A percentile compares a stretch with the other conserved stretches of the same genome.
These are phyloP conservation scores for Trametes maxima DNA, from an alignment of 768 basidiomycete species.

Conservation along the genomic window DNA sequence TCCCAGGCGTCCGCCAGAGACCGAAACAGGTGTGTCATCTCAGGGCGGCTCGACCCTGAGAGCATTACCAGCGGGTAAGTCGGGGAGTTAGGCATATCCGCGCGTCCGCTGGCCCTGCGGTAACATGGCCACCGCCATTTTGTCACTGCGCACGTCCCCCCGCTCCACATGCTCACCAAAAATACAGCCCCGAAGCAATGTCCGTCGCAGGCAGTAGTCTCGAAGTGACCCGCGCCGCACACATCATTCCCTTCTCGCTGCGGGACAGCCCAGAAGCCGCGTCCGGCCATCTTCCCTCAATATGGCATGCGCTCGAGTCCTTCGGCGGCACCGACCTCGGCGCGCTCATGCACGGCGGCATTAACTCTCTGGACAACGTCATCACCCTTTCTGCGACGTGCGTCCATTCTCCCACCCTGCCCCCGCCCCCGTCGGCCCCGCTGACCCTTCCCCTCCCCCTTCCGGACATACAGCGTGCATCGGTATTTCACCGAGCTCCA, in stretches of 20 bases:
- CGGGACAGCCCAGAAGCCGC: conserved; percentile 9
- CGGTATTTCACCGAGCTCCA: conserved; percentile 22
- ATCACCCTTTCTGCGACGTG: conserved; percentile 22
- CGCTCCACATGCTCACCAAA: neutral
- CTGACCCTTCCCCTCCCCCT: neutral
- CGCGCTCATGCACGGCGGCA: conserved; percentile 20
- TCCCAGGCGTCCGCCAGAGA: conserved; percentile 8
- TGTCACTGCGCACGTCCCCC: neutral
- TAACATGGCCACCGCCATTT: neutral
- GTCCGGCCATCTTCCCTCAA: conserved; percentile 16
- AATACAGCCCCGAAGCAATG: neutral
- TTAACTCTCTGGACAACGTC: conserved; percentile 22
- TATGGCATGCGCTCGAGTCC: conserved; percentile 20
- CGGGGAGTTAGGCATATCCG: too few relatives aligned
- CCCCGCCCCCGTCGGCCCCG: neutral
- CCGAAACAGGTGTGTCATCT: conserved; percentile 16
- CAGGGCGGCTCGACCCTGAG: conserved; percentile 17
- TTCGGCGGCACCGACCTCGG: conserved; percentile 16
- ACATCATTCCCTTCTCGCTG: conserved; percentile 22
- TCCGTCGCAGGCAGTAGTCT: conserved; percentile 1
- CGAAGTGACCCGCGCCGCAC: conserved; percentile 17
- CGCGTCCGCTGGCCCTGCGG: too few relatives aligned
- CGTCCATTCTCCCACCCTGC: neutral
- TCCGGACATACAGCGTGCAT: neutral
- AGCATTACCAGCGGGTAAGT: conserved; percentile 16